These are phyloP conservation scores for Pholiota molesta DNA, from an alignment of 768 basidiomycete genomes.

Conservation along the genomic window DNA sequence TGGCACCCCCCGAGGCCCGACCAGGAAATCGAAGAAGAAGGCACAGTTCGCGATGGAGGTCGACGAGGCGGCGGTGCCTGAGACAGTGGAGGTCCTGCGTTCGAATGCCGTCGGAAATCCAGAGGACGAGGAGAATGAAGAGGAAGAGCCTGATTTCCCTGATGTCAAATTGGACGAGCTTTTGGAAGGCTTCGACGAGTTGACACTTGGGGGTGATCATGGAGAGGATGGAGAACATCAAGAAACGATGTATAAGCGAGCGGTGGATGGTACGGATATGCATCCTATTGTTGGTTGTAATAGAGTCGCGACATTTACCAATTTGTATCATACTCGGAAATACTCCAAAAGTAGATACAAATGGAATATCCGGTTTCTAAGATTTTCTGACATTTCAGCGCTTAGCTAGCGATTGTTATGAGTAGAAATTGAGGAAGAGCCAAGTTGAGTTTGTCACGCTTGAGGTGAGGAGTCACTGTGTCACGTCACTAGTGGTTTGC, in stretches of 20 bases:
- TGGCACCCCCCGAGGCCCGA: constrained; percentile 47
- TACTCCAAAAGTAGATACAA: too few species aligned
- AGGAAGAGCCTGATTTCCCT: constrained; percentile 86
- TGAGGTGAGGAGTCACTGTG: not conserved
- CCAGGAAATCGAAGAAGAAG: constrained; percentile 43
- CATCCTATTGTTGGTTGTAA: too few species aligned
- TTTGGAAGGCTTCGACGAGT: constrained; percentile 89
- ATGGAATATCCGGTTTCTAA: too few species aligned
- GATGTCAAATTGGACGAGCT: constrained; percentile 84
- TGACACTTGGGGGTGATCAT: constrained; percentile 62
- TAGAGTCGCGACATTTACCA: too few species aligned
- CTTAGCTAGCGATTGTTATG: too few species aligned
- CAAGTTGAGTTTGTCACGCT: too few species aligned
- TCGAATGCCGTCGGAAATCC: constrained; percentile 31
- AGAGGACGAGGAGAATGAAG: constrained; percentile 57
- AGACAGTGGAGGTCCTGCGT: constrained; percentile 27
- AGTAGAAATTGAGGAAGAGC: too few species aligned
- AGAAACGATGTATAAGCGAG: not conserved
- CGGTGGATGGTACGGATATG: not conserved
- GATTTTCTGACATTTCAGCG: too few species aligned
- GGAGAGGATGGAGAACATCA: constrained; percentile 16
- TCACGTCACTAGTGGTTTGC: not conserved
- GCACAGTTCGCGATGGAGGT: constrained; percentile 19
- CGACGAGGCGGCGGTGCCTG: constrained; percentile 15
- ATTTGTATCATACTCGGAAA: too few species aligned